Conservation (phyloP, 192 early-diverging fungal species). For the Cladochytrium replicatum region DNA sequence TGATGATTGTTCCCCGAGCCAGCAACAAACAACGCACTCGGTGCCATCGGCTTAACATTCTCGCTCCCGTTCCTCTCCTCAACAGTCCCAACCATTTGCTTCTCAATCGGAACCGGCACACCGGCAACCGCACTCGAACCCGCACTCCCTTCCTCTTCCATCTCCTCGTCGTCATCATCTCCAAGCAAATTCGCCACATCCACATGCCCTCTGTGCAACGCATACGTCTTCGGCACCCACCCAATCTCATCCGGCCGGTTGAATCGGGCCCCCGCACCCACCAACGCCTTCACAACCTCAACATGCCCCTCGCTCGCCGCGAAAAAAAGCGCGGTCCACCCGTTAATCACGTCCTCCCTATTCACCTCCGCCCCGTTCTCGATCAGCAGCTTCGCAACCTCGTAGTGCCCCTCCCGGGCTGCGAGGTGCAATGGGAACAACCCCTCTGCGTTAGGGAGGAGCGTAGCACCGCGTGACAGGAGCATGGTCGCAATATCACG, state of each 20-base stretch:
- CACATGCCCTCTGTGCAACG: slow-evolving; percentile 43
- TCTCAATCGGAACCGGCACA: no score
- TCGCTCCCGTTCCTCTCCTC: slow-evolving; percentile 10
- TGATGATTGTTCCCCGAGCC: no score
- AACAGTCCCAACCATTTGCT: slow-evolving; percentile 4
- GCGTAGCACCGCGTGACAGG: slow-evolving; percentile 62
- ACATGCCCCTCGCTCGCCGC: slow-evolving; percentile 83
- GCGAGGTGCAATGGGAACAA: slow-evolving; percentile 83
- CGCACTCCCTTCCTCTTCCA: slow-evolving; percentile 4
- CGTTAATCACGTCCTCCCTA: slow-evolving; percentile 75
- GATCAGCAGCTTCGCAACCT: slow-evolving; percentile 64
- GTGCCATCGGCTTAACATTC: slow-evolving; percentile 41
- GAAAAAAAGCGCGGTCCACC: slow-evolving; percentile 95
- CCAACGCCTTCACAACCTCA: slow-evolving; percentile 66
- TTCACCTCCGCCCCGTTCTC: slow-evolving; percentile 65
- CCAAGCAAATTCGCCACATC: slow-evolving; percentile 31
- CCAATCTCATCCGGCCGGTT: slow-evolving; percentile 73
- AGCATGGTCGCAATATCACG: slow-evolving; percentile 74
- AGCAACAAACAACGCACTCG: slow-evolving; percentile 30
- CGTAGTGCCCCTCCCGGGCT: slow-evolving; percentile 68
- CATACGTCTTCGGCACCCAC: slow-evolving; percentile 80
- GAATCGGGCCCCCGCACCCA: slow-evolving; percentile 66
- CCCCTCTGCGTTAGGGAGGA: slow-evolving; percentile 67
- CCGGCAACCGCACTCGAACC: no score
- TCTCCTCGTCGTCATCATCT: slow-evolving; percentile 6